Evolutionary conservation across 805 yeast genomes (phyloP), one percentile per base, ranked within the genome.

Genomic region (Candida ascalaphidarum): DNA sequence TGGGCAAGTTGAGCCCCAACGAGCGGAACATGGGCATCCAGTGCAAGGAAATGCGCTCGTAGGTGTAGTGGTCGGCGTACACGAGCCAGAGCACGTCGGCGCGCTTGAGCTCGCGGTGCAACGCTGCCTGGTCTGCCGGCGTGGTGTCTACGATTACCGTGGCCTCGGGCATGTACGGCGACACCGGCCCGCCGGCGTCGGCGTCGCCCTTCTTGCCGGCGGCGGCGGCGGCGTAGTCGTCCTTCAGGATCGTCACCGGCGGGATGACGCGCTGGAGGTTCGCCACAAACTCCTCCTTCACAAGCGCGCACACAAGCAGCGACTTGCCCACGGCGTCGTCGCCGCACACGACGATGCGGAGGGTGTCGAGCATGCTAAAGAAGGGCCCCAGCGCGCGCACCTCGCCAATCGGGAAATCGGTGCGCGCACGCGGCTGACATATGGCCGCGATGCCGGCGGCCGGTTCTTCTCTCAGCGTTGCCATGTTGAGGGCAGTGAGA

Each of bases 71-170:
- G 46, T 88, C 97, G 3, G 92, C 73, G 48, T 88, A 92, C 0
- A 92, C 85, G n/a, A 92, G 67, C 89, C 96, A 81, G 2, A 92
- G 81, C 10, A 86, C 96, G 52, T 83, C 89, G 0, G 96, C 92
- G 29, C 71, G 68, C 26, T 94, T 68, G 37, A 92, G 69, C 48
- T 85, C 95, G 18, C 68, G 61, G 33, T 81, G 83, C 10, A 92
- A 55, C 1, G 58, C 48, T 1, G 57, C 55, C 19, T 74, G 55
- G 44, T 85, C 94, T 1, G 77, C 67, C 1, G 85, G 65, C 2
- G 77, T 61, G 0, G 97, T 89, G 48, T 92, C 99, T 1, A 86
- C 70, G 4, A 92, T 59, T 3, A 84, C 65, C 0, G 94, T 81
- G 4, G 74, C 68, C 13, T 44, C 43, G 5, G 69, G 68, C 4